A percentile compares a stretch with the other conserved stretches of the same genome.
Conservation (phyloP, 306 rosid genomes). For the Cucurbita ficifolia region DNA sequence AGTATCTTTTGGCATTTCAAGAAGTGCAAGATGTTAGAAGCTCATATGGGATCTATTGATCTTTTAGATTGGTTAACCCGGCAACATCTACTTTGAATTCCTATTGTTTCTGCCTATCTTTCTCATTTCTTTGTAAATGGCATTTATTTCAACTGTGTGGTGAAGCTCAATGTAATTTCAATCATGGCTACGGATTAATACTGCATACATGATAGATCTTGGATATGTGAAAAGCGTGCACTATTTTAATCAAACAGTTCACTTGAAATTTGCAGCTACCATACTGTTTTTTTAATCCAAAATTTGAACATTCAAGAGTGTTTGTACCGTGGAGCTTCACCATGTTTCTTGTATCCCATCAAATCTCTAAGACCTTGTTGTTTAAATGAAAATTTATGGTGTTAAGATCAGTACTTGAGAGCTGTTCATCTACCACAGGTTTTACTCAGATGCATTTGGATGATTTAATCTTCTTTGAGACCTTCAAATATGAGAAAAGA, state of each 20-base stretch:
- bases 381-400: neutral
- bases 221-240: neutral
- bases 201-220: neutral
- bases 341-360: neutral
- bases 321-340: neutral
- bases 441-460: constrained; percentile 18
- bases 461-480: constrained; percentile 21
- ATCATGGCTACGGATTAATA: neutral
- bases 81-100: neutral
- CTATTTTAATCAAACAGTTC: constrained; percentile 5
- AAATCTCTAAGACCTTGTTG: neutral
- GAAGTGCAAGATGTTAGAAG: neutral
- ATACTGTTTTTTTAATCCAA: neutral
- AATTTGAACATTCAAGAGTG: neutral
- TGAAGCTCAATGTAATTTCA: neutral
- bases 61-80: neutral
- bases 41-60: neutral
- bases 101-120: neutral
- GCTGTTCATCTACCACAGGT: neutral
- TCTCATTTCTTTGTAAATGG: neutral
- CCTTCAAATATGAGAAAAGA: constrained; percentile 57
- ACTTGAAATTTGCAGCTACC: neutral
- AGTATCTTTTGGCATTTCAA: neutral
- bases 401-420: neutral
- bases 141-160: neutral